These are phyloP conservation scores for Cutaneotrichosporon sp. DNA, from an alignment of 1,284 basidiomycete genomes.

Conservation along the genomic window DNA sequence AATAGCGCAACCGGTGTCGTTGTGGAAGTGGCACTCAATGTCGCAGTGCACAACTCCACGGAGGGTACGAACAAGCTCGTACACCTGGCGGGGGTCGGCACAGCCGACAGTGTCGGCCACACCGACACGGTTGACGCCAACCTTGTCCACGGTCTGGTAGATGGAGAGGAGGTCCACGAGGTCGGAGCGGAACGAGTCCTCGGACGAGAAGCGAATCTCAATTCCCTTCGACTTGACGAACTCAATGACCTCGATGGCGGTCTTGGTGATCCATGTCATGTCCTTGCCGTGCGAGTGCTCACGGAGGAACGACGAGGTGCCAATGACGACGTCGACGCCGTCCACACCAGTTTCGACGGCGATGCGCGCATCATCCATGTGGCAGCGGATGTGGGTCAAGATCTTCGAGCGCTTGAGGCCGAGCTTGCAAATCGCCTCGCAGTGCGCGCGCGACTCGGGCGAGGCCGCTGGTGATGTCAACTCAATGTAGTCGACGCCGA, in stretches of 20 bases:
- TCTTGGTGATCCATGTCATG: conserved; percentile 99
- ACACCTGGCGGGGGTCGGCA: conserved; percentile 97
- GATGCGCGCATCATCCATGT: conserved; percentile 99
- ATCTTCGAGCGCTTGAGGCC: conserved; percentile 79
- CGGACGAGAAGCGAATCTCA: conserved; percentile 98
- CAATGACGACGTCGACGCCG: conserved; percentile 99
- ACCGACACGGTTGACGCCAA: conserved; percentile 98
- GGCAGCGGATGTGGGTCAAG: conserved; percentile 97
- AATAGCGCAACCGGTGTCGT: conserved; percentile 90
- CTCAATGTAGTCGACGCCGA: conserved; percentile 99
- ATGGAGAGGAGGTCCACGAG: conserved; percentile 97
- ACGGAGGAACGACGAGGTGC: conserved; percentile 96
- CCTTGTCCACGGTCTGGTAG: conserved; percentile 99
- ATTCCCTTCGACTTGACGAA: conserved; percentile 99
- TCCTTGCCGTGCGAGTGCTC: conserved; percentile 99
- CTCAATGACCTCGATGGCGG: conserved; percentile 92
- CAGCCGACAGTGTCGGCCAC: conserved; percentile 99
- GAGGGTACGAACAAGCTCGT: conserved; percentile 94
- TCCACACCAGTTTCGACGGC: conserved; percentile 99
- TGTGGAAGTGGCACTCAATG: conserved; percentile 98
- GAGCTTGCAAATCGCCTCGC: conserved; percentile 99
- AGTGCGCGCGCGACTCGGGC: conserved; percentile 90
- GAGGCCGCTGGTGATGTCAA: conserved; percentile 97
- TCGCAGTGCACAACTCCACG: conserved; percentile 93
- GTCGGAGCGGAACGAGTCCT: conserved; percentile 99